A percentile compares a stretch with the other conserved stretches of the same genome.
phyloP scores from a whole-genome alignment of 768 basidiomycete species.

The Baorangia bicolor region DNA sequence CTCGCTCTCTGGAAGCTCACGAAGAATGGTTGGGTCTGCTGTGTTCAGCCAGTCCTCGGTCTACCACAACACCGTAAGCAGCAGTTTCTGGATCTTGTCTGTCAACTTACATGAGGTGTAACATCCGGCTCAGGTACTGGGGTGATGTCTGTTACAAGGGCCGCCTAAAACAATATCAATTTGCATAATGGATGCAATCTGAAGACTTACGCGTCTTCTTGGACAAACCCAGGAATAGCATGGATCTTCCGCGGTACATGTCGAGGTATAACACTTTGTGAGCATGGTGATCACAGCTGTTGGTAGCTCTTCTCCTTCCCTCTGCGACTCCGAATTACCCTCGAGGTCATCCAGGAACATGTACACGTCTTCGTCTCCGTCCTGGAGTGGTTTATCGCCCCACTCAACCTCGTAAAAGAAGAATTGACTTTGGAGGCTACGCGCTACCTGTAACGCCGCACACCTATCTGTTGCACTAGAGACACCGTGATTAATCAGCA shows the following conservation, averaged over 20 bases:
- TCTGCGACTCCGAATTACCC: slow-evolving; percentile 55
- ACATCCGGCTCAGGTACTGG: slow-evolving; percentile 28
- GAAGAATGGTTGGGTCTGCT: slow-evolving; percentile 48
- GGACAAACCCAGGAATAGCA: slow-evolving; percentile 89
- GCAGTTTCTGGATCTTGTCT: slow-evolving; percentile 23
- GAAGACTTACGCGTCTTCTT: slow-evolving; percentile 48
- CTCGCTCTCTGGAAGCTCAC: slow-evolving; percentile 68
- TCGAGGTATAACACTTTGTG: slow-evolving; percentile 87
- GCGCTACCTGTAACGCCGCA: slow-evolving; percentile 83
- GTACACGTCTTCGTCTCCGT: slow-evolving; percentile 91
- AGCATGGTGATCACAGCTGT: slow-evolving; percentile 89
- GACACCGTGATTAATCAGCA: slow-evolving; percentile 71
- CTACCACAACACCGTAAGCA: slow-evolving; percentile 20
- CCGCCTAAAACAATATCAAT: slow-evolving; percentile 24
- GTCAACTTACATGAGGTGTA: slow-evolving; percentile 30
- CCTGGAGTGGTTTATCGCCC: slow-evolving; percentile 78
- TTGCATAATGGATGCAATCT: background rate
- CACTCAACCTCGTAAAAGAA: slow-evolving; percentile 98
- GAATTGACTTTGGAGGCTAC: slow-evolving; percentile 86
- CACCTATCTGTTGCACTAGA: slow-evolving; percentile 78
- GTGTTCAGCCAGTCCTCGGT: slow-evolving; percentile 51
- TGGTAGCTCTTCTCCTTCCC: slow-evolving; percentile 71
- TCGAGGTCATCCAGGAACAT: slow-evolving; percentile 86
- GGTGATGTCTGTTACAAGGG: slow-evolving; percentile 22
- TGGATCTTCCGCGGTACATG: slow-evolving; percentile 73